phyloP scores from a whole-genome alignment of 2,329 filamentous ascomycete genomes.

The Botrytis porri region DNA sequence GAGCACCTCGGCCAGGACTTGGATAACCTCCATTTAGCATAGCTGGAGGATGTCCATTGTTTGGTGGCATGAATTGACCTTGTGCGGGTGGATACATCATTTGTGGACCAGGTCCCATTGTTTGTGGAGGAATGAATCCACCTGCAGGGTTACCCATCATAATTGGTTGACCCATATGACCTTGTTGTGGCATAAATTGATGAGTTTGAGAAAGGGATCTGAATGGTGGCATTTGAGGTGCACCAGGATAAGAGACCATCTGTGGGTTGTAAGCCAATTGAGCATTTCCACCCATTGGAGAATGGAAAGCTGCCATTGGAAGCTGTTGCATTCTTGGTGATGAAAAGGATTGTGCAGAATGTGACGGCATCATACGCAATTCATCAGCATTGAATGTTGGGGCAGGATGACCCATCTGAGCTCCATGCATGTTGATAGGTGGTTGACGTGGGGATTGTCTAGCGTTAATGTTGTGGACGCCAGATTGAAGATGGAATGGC shows the following conservation, averaged over 20 bases:
- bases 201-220: constrained; percentile 69
- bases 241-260: constrained; percentile 65
- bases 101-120: constrained; percentile 67
- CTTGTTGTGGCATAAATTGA: constrained; percentile 70
- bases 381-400: constrained; percentile 73
- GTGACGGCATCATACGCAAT: constrained; percentile 81
- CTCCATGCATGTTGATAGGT: constrained; percentile 72
- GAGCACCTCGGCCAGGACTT: constrained; percentile 78
- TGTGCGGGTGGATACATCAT: constrained; percentile 79
- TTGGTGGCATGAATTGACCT: constrained; percentile 61
- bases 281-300: constrained; percentile 64
- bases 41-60: constrained; percentile 52
- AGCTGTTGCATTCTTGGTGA: constrained; percentile 75
- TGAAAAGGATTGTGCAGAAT: constrained; percentile 78
- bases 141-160: constrained; percentile 76
- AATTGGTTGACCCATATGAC: constrained; percentile 69
- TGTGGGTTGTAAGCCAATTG: constrained; percentile 68
- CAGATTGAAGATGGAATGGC: constrained; percentile 77
- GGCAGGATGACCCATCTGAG: constrained; percentile 66
- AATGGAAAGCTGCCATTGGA: constrained; percentile 67
- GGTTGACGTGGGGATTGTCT: constrained; percentile 72
- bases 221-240: constrained; percentile 68
- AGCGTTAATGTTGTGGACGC: constrained; percentile 63
- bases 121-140: constrained; percentile 71
- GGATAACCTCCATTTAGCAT: constrained; percentile 74